These are phyloP conservation scores for Phialophora macrospora DNA, from an alignment of 2,329 filamentous ascomycete genomes.

Conservation along the genomic window DNA sequence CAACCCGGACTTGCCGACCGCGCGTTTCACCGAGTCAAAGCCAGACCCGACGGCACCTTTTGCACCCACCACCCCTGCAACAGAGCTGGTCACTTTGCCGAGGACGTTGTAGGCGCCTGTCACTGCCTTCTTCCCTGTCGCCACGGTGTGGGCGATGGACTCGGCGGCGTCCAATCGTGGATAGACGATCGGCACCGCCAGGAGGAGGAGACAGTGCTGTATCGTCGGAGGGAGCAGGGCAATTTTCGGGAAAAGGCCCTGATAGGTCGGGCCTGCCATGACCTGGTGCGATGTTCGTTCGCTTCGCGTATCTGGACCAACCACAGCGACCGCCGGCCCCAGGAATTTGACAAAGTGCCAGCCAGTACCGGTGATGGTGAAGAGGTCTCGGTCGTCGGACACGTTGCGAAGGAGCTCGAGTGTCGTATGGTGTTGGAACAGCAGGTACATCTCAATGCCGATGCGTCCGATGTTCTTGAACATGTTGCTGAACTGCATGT, in stretches of 20 bases:
- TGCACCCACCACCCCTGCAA: constrained; percentile 92
- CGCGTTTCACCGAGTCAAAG: constrained; percentile 94
- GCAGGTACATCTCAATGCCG: constrained; percentile 94
- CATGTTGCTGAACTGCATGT: constrained; percentile 97
- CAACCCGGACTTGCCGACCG: constrained; percentile 89
- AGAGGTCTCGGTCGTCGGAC: constrained; percentile 84
- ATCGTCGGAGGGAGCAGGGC: constrained; percentile 88
- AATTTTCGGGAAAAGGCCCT: constrained; percentile 95
- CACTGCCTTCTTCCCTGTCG: constrained; percentile 93
- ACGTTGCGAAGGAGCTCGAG: constrained; percentile 90
- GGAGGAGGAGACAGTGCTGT: constrained; percentile 96
- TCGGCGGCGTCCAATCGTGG: constrained; percentile 90
- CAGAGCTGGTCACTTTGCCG: constrained; percentile 91
- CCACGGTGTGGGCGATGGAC: constrained; percentile 85
- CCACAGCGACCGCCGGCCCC: constrained; percentile 85
- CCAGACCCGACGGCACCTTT: constrained; percentile 91
- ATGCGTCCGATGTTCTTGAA: constrained; percentile 98
- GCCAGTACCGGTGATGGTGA: constrained; percentile 94
- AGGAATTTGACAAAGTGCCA: constrained; percentile 99
- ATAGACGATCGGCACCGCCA: constrained; percentile 88
- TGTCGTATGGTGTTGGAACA: constrained; percentile 98
- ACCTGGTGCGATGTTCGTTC: constrained; percentile 90
- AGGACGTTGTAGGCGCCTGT: constrained; percentile 96
- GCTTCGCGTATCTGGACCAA: constrained; percentile 88
- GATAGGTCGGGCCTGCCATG: constrained; percentile 94